Conservation (phyloP, 1,284 basidiomycete species). For the Rhizopogon parksii region DNA sequence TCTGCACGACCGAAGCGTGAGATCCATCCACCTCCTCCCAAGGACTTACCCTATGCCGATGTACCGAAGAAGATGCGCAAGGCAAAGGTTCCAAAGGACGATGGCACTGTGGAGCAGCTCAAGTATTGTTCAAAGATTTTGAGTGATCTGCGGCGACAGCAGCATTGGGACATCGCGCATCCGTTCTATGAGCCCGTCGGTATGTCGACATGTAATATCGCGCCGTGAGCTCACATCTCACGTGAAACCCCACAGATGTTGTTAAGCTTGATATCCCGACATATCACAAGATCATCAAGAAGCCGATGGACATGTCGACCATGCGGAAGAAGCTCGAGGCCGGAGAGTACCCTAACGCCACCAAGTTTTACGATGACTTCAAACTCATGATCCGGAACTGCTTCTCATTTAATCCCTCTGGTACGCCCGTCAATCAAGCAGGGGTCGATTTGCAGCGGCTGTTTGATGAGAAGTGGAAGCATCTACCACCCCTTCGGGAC, state of each 20-base stretch:
- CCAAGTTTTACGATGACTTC: slow-evolving; percentile 86
- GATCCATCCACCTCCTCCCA: slow-evolving; percentile 91
- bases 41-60: slow-evolving; percentile 83
- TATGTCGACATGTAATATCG: slow-evolving; percentile 33
- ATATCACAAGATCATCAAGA: slow-evolving; percentile 86
- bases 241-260: slow-evolving; percentile 44
- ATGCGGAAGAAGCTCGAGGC: slow-evolving; percentile 80
- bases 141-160: slow-evolving; percentile 74
- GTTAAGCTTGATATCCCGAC: slow-evolving; percentile 76
- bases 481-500: slow-evolving; percentile 60
- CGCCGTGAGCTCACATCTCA: neutral
- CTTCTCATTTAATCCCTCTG: slow-evolving; percentile 85
- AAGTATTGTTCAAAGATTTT: slow-evolving; percentile 77
- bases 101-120: slow-evolving; percentile 78
- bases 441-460: slow-evolving; percentile 76
- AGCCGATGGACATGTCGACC: slow-evolving; percentile 90
- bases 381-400: slow-evolving; percentile 94
- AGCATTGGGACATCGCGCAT: slow-evolving; percentile 65
- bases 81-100: slow-evolving; percentile 55
- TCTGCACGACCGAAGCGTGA: slow-evolving; percentile 90
- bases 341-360: slow-evolving; percentile 67
- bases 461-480: slow-evolving; percentile 89
- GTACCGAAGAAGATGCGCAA: slow-evolving; percentile 64
- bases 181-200: slow-evolving; percentile 94
- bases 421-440: slow-evolving; percentile 79